Percentiles rank a stretch among this genome's conserved stretches.
phyloP scores from a whole-genome alignment of 2,329 filamentous ascomycete genomes.

The Botrytis medusae region DNA sequence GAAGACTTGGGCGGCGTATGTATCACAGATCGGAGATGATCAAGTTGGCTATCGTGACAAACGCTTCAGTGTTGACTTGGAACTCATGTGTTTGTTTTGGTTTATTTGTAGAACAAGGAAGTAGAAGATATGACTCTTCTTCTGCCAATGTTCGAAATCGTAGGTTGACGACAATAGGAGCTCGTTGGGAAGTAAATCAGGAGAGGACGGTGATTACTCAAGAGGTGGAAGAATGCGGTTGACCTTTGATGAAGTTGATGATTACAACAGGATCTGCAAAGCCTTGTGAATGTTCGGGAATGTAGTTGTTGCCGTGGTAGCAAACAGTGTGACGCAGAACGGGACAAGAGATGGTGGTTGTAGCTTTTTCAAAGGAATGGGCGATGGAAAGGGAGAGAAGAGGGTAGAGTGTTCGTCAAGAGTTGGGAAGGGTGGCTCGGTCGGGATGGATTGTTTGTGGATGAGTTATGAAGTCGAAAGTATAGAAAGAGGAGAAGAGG shows the following conservation, averaged over 20 bases:
- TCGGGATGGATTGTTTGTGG: neutral
- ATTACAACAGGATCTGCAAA: conserved; percentile 24
- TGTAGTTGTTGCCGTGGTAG: conserved; percentile 30
- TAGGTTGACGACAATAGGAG: conserved; percentile 13
- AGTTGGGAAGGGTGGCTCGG: conserved; percentile 32
- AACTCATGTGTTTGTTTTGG: conserved; percentile 45
- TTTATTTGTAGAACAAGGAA: conserved; percentile 45
- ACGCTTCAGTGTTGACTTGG: conserved; percentile 42
- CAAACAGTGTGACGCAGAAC: conserved; percentile 32
- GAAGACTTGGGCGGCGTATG: conserved; percentile 19
- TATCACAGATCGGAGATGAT: conserved; percentile 27
- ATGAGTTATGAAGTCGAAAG: conserved; percentile 25
- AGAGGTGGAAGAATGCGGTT: conserved; percentile 8
- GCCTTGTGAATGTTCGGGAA: conserved; percentile 23
- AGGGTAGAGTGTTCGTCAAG: conserved; percentile 26
- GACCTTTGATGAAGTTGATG: conserved; percentile 7
- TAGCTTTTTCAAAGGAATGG: conserved; percentile 25
- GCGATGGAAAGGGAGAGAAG: conserved; percentile 14
- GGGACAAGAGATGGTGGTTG: conserved; percentile 24
- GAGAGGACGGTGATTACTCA: conserved; percentile 5
- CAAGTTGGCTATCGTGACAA: conserved; percentile 42
- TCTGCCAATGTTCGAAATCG: conserved; percentile 32
- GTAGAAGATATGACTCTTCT: conserved; percentile 52
- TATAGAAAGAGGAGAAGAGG: conserved; percentile 34
- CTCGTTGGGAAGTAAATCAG: neutral